phyloP scores from a whole-genome alignment of 345 rosid genomes.

The Sapria himalayana region DNA sequence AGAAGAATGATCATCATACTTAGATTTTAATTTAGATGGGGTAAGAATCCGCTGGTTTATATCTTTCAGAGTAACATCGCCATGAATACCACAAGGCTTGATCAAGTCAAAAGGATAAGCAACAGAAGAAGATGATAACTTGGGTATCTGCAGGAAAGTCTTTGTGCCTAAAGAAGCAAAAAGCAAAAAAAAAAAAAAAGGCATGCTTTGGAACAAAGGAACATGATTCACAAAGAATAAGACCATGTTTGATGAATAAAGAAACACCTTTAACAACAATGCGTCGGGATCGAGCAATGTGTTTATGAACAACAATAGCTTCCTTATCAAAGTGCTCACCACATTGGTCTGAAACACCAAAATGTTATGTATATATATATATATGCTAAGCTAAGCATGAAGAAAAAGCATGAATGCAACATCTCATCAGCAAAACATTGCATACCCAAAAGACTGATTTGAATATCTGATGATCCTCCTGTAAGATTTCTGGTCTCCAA shows the following conservation, averaged over 20 bases:
- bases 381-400: too few relatives aligned
- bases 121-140: conserved; percentile 56
- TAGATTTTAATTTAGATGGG: conserved; percentile 39
- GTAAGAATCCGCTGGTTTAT: conserved; percentile 66
- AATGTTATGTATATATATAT: too few relatives aligned
- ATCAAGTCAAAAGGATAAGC: conserved; percentile 83
- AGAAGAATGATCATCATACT: conserved; percentile 21
- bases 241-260: conserved; percentile 1
- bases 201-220: background rate
- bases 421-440: too few relatives aligned
- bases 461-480: too few relatives aligned
- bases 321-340: too few relatives aligned
- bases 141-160: conserved; percentile 37
- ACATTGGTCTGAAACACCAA: too few relatives aligned
- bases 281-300: conserved; percentile 26
- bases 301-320: conserved; percentile 26
- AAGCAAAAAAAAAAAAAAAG: background rate
- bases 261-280: conserved; percentile 58
- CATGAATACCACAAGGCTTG: conserved; percentile 79
- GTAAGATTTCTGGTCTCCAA: too few relatives aligned
- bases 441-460: too few relatives aligned
- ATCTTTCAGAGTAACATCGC: conserved; percentile 86
- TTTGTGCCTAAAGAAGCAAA: conserved; percentile 34
- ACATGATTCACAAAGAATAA: background rate
- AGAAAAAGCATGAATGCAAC: too few relatives aligned